Conservation (phyloP, 2,329 filamentous ascomycete species). For the Ophiosphaerella herpotricha region DNA sequence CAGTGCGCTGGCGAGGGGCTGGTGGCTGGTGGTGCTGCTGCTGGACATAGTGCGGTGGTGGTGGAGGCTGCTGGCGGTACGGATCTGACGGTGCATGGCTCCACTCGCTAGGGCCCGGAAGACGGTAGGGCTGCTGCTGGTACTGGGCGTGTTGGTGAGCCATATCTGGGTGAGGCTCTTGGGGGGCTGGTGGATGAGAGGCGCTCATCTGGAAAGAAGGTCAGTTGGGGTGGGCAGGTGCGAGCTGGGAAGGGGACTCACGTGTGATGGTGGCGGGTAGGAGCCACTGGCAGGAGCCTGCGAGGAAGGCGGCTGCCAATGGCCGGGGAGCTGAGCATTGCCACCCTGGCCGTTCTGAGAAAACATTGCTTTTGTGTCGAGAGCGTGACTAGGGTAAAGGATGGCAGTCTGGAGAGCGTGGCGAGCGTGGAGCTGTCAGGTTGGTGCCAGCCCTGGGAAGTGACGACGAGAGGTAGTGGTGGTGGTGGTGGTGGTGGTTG, state of each 20-base stretch:
- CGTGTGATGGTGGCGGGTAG: constrained; percentile 43
- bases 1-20: constrained; percentile 64
- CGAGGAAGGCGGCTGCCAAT: constrained; percentile 44
- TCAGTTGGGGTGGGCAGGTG: constrained; percentile 23
- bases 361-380: constrained; percentile 30
- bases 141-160: constrained; percentile 32
- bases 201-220: constrained; percentile 34
- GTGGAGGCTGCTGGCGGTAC: constrained; percentile 47
- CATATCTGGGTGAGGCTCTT: constrained; percentile 27
- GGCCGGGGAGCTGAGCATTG: constrained; percentile 45
- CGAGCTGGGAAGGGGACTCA: constrained; percentile 29
- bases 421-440: constrained; percentile 32
- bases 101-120: constrained; percentile 55
- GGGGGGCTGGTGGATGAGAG: constrained; percentile 38
- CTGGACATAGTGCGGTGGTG: constrained; percentile 46
- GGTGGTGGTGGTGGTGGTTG: background rate
- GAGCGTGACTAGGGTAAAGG: background rate
- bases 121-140: constrained; percentile 51
- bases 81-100: constrained; percentile 45
- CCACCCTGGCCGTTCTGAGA: constrained; percentile 40
- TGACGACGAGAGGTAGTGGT: no score
- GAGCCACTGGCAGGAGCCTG: constrained; percentile 43
- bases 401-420: background rate
- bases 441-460: constrained; percentile 18
- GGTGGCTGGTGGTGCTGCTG: constrained; percentile 49